Conservation (phyloP, 1,284 basidiomycete genomes). For the Malassezia dermatis region DNA sequence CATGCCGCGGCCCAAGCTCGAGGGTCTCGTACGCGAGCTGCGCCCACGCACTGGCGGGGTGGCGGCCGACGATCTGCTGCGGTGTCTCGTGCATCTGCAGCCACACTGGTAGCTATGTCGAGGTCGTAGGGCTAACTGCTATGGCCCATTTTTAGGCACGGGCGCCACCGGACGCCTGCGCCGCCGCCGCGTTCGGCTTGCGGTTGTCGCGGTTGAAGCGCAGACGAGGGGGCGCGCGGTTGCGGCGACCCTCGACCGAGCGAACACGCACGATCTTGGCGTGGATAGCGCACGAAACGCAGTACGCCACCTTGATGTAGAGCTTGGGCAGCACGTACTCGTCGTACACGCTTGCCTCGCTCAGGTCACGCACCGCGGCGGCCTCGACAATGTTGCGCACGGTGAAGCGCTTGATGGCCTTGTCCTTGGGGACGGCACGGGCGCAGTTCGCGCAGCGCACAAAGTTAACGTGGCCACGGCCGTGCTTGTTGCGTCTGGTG, state of each 20-base stretch:
- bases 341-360: constrained; percentile 85
- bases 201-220: constrained; percentile 93
- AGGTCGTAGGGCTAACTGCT: constrained; percentile 1
- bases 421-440: constrained; percentile 58
- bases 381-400: constrained; percentile 99
- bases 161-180: constrained; percentile 26
- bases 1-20: constrained; percentile 32
- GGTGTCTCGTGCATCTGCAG: constrained; percentile 13
- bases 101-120: constrained; percentile 10
- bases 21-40: constrained; percentile 11
- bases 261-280: constrained; percentile 60
- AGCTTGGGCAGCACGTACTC: constrained; percentile 96
- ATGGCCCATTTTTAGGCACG: constrained; percentile 7
- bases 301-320: constrained; percentile 99
- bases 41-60: constrained; percentile 8
- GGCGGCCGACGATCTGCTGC: constrained; percentile 8
- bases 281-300: constrained; percentile 98
- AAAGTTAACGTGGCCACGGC: constrained; percentile 86
- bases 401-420: constrained; percentile 97
- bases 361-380: constrained; percentile 92
- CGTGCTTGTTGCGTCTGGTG: constrained; percentile 57
- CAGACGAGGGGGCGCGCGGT: constrained; percentile 65
- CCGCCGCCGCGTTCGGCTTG: constrained; percentile 51
- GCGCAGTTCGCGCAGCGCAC: constrained; percentile 98
- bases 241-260: constrained; percentile 43